These are phyloP conservation scores for Calycina herbarum DNA, from an alignment of 2,329 filamentous ascomycete genomes.

Conservation along the genomic window DNA sequence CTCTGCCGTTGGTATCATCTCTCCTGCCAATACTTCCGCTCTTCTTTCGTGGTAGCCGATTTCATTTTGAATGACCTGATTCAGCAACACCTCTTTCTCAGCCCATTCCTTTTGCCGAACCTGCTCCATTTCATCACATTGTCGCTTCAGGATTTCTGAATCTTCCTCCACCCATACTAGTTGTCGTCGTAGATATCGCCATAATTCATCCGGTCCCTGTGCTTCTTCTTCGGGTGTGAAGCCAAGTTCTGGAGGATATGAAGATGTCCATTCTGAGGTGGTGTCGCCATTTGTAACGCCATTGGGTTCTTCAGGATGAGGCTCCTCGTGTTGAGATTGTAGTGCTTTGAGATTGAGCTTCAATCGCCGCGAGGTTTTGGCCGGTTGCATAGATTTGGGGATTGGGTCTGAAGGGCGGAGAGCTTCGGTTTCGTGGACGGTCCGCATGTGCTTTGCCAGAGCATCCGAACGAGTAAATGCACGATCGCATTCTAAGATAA, in stretches of 20 bases:
- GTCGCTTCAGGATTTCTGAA: conserved; percentile 59
- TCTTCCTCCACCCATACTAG: conserved; percentile 72
- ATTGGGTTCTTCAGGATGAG: conserved; percentile 56
- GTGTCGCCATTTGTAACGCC: conserved; percentile 24
- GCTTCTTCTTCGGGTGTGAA: conserved; percentile 67
- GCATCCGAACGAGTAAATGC: conserved; percentile 96
- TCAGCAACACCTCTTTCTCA: conserved; percentile 76
- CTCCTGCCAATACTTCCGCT: conserved; percentile 52
- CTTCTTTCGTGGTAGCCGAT: conserved; percentile 63
- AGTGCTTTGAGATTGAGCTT: conserved; percentile 60
- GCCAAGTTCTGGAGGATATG: conserved; percentile 48
- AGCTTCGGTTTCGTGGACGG: conserved; percentile 95
- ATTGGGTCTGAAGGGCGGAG: conserved; percentile 77
- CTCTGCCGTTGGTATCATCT: conserved; percentile 35
- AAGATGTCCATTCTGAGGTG: conserved; percentile 36
- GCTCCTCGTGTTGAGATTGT: conserved; percentile 56
- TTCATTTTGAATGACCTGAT: conserved; percentile 69
- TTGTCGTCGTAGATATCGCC: conserved; percentile 61
- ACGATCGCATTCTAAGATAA: conserved; percentile 80
- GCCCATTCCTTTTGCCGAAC: conserved; percentile 71
- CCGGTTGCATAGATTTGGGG: conserved; percentile 64
- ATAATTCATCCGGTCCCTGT: conserved; percentile 63
- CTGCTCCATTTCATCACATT: conserved; percentile 67
- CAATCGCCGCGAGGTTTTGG: conserved; percentile 47
- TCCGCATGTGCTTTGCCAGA: conserved; percentile 96